phyloP scores from a whole-genome alignment of 768 basidiomycete genomes.

The Hydnomerulius pinastri region DNA sequence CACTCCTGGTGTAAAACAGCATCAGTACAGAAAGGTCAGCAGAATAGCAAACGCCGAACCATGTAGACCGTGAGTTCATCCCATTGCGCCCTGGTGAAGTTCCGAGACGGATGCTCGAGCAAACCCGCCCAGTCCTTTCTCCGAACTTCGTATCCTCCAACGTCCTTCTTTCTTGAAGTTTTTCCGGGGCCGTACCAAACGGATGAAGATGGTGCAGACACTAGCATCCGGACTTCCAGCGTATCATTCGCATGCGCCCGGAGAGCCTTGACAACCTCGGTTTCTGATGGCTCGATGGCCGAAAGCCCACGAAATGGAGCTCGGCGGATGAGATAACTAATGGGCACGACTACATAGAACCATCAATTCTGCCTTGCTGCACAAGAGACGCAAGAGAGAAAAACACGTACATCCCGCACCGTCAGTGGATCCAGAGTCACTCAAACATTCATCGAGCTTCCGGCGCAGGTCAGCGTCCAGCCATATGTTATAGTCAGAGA shows the following conservation, averaged over 20 bases:
- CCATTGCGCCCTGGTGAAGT: constrained; percentile 53
- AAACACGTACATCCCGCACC: constrained; percentile 51
- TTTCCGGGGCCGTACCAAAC: constrained; percentile 37
- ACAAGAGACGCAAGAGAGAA: neutral
- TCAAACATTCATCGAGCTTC: constrained; percentile 41
- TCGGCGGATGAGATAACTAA: constrained; percentile 53
- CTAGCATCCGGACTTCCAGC: constrained; percentile 64
- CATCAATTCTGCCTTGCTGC: constrained; percentile 10
- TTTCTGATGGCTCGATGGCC: constrained; percentile 37
- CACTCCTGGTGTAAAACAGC: constrained; percentile 54
- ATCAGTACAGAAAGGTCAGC: constrained; percentile 1
- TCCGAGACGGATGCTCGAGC: constrained; percentile 21
- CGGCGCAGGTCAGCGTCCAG: constrained; percentile 53
- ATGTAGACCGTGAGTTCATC: constrained; percentile 65
- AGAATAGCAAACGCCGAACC: constrained; percentile 41
- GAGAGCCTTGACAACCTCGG: constrained; percentile 56
- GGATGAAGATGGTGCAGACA: constrained; percentile 44
- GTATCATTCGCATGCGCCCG: constrained; percentile 46
- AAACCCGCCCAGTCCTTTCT: constrained; percentile 45
- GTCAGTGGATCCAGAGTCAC: constrained; percentile 5
- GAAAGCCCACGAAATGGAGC: constrained; percentile 29
- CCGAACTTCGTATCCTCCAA: constrained; percentile 68
- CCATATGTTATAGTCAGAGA: constrained; percentile 78
- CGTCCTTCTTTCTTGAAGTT: constrained; percentile 31
- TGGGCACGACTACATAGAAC: constrained; percentile 52